These are phyloP conservation scores for Phaeophleospora eucalypticola DNA, from an alignment of 2,329 filamentous ascomycete species.

Conservation along the genomic window DNA sequence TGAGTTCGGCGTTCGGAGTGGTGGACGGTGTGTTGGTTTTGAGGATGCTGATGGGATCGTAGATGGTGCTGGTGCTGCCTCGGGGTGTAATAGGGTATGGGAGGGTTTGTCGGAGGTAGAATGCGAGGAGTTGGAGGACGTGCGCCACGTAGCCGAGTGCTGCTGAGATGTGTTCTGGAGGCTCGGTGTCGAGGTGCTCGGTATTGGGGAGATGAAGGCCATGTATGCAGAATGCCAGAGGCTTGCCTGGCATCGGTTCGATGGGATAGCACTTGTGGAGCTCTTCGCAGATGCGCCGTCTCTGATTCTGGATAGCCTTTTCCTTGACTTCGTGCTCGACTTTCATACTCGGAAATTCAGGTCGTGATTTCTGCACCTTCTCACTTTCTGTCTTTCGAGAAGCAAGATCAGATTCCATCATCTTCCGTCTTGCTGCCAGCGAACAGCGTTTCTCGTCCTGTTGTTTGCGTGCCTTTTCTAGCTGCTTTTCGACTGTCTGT, in stretches of 20 bases:
- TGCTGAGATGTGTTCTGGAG: conserved; percentile 71
- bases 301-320: conserved; percentile 74
- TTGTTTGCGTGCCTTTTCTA: conserved; percentile 59
- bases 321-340: conserved; percentile 42
- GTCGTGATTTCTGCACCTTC: conserved; percentile 55
- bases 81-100: conserved; percentile 73
- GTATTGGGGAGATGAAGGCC: conserved; percentile 76
- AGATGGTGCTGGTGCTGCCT: conserved; percentile 70
- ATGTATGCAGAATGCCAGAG: conserved; percentile 80
- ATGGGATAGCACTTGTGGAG: conserved; percentile 77
- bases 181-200: conserved; percentile 60
- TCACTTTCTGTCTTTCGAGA: conserved; percentile 24
- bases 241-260: conserved; percentile 57
- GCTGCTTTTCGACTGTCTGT: conserved; percentile 59
- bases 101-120: conserved; percentile 73
- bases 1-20: conserved; percentile 20
- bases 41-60: conserved; percentile 61
- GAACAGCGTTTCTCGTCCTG: conserved; percentile 66
- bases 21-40: conserved; percentile 23
- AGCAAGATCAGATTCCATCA: conserved; percentile 53
- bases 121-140: conserved; percentile 69
- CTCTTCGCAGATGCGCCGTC: conserved; percentile 82
- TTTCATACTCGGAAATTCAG: conserved; percentile 42
- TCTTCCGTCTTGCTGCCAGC: conserved; percentile 59
- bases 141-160: conserved; percentile 77